phyloP scores from a whole-genome alignment of 495 filamentous ascomycete genomes.

The Penicillium crystallinum region DNA sequence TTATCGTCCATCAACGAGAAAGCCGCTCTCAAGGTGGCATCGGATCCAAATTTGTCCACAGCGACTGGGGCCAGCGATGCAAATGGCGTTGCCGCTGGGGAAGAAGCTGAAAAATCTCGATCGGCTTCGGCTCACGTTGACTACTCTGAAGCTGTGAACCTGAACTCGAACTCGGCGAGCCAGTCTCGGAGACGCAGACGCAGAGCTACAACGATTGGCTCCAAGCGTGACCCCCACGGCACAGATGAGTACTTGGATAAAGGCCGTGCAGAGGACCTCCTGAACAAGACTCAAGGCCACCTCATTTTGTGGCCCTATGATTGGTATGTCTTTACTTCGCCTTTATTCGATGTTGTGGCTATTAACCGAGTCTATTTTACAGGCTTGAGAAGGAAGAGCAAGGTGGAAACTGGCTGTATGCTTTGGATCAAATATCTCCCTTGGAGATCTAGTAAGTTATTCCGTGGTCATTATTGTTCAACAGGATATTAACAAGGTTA shows the following conservation, averaged over 20 bases:
- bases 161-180: slow-evolving; percentile 40
- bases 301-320: slow-evolving; percentile 92
- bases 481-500: slow-evolving; percentile 7
- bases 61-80: slow-evolving; percentile 23
- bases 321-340: slow-evolving; percentile 50
- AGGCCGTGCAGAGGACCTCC: slow-evolving; percentile 70
- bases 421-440: slow-evolving; percentile 90
- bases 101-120: slow-evolving; percentile 31
- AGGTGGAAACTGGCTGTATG: slow-evolving; percentile 94
- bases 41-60: slow-evolving; percentile 17
- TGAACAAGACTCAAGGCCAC: slow-evolving; percentile 80
- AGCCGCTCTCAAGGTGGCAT: slow-evolving; percentile 27
- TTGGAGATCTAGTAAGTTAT: slow-evolving; percentile 89
- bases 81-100: slow-evolving; percentile 14
- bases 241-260: slow-evolving; percentile 68
- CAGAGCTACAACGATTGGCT: slow-evolving; percentile 71
- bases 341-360: not conserved
- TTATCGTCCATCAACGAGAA: slow-evolving; percentile 41
- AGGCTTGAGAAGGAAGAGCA: slow-evolving; percentile 81
- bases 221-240: slow-evolving; percentile 63
- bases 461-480: not conserved
- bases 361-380: slow-evolving; percentile 1
- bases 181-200: slow-evolving; percentile 53
- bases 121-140: slow-evolving; percentile 36
- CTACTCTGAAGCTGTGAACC: slow-evolving; percentile 47